Conservation (phyloP, 352 stramenopile species). For the Salisapilia sapeloensis region DNA sequence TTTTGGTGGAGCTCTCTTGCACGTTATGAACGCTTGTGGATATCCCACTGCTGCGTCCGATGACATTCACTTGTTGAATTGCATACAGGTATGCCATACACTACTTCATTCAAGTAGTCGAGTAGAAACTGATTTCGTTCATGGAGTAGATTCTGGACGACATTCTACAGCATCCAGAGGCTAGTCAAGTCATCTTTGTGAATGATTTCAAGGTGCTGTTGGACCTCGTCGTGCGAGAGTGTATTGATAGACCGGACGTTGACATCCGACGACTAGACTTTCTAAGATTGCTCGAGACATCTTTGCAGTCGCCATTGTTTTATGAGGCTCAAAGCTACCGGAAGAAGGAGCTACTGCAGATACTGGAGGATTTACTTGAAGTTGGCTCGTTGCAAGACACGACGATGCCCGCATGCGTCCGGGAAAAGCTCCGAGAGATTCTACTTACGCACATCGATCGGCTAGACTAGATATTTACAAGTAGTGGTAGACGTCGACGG, state of each 20-base stretch:
- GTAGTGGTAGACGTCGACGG: too few relatives aligned
- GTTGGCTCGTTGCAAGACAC: constrained; percentile 19
- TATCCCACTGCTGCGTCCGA: constrained; percentile 27
- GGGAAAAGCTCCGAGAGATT: constrained; percentile 18
- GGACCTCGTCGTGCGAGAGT: constrained; percentile 48
- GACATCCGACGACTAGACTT: constrained; percentile 21
- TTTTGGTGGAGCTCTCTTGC: constrained; percentile 40
- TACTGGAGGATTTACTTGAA: constrained; percentile 30
- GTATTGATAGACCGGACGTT: constrained; percentile 31
- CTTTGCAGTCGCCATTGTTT: constrained; percentile 24
- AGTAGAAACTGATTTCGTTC: background rate
- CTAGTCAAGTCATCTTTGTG: constrained; percentile 31
- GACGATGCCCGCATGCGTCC: constrained; percentile 11
- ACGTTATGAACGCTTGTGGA: constrained; percentile 72
- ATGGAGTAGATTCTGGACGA: constrained; percentile 27
- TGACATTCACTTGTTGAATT: constrained; percentile 23
- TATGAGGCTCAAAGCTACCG: constrained; percentile 32
- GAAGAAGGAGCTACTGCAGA: constrained; percentile 22
- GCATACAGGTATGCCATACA: constrained; percentile 19
- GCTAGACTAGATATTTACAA: constrained; percentile 37
- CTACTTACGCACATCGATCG: constrained; percentile 38
- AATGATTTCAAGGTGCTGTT: constrained; percentile 66
- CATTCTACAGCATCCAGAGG: constrained; percentile 22
- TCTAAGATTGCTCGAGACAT: constrained; percentile 22
- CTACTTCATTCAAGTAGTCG: background rate